Evolutionary conservation across 2,329 filamentous ascomycete genomes (phyloP).

Genomic region (Talaromyces sp.): DNA sequence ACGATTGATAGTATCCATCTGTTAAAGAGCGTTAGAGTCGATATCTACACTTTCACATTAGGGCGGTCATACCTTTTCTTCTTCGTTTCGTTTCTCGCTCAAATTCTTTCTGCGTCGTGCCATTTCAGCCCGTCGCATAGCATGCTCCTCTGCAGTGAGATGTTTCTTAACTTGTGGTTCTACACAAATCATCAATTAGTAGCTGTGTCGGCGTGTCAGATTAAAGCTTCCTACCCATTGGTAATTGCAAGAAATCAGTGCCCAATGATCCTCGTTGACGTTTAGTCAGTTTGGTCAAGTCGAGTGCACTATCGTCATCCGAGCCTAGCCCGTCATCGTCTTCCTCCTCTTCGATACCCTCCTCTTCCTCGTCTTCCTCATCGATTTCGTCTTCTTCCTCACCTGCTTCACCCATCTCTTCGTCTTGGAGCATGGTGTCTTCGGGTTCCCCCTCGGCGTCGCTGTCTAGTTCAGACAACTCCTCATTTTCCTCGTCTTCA

Average conservation of each 20-base stretch:
- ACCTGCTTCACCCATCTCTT: constrained; percentile 31
- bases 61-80: constrained; percentile 60
- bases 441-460: constrained; percentile 49
- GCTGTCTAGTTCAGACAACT: constrained; percentile 45
- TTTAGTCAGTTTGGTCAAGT: constrained; percentile 65
- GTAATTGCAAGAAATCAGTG: constrained; percentile 51
- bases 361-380: constrained; percentile 40
- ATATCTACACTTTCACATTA: not conserved
- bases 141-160: constrained; percentile 68
- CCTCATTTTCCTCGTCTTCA: constrained; percentile 53
- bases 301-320: constrained; percentile 56
- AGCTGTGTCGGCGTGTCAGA: no score
- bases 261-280: constrained; percentile 62
- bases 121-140: constrained; percentile 71
- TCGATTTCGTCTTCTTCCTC: constrained; percentile 35
- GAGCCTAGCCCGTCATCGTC: constrained; percentile 46
- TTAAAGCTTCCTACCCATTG: constrained; percentile 48
- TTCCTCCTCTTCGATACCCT: constrained; percentile 35
- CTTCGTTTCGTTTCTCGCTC: constrained; percentile 73
- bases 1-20: constrained; percentile 67
- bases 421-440: constrained; percentile 43
- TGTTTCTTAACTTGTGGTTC: constrained; percentile 72
- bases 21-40: not conserved
- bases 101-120: constrained; percentile 69
- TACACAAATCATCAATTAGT: constrained; percentile 24